A percentile compares a stretch with the other conserved stretches of the same genome.
phyloP scores from a whole-genome alignment of 1,139 yeast genomes.

The Zygosaccharomyces sapae region DNA sequence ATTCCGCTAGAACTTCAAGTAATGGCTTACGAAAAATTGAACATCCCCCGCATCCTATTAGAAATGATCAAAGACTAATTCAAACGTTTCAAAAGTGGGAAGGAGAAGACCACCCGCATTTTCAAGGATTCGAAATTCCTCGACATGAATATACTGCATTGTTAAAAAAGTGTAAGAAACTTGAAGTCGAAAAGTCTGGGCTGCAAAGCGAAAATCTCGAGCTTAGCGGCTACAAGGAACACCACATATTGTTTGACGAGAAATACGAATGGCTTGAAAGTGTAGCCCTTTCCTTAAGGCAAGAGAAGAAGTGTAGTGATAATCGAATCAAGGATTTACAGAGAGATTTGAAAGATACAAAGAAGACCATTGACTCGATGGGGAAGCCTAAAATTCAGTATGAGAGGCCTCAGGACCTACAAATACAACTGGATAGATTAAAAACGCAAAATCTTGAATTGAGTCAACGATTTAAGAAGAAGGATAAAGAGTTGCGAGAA shows the following conservation, averaged over 20 bases:
- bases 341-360: not conserved
- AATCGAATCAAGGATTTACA: not conserved
- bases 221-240: not conserved
- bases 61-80: not conserved
- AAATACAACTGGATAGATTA: not conserved
- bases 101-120: not conserved
- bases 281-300: constrained; percentile 2
- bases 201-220: not conserved
- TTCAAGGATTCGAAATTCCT: not conserved
- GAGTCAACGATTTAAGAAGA: not conserved
- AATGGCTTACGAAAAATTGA: not conserved
- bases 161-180: not conserved
- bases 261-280: constrained; percentile 6
- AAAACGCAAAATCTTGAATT: not conserved
- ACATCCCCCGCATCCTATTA: not conserved
- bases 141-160: not conserved
- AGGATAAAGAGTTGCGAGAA: not conserved
- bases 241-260: not conserved
- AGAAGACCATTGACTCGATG: not conserved
- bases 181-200: not conserved
- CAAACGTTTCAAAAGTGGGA: not conserved
- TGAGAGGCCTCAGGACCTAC: not conserved
- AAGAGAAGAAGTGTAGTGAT: constrained; percentile 3
- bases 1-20: no score
- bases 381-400: not conserved